These are phyloP conservation scores for Excoecaria cochinchinensis DNA, from an alignment of 345 rosid genomes.

Conservation along the genomic window DNA sequence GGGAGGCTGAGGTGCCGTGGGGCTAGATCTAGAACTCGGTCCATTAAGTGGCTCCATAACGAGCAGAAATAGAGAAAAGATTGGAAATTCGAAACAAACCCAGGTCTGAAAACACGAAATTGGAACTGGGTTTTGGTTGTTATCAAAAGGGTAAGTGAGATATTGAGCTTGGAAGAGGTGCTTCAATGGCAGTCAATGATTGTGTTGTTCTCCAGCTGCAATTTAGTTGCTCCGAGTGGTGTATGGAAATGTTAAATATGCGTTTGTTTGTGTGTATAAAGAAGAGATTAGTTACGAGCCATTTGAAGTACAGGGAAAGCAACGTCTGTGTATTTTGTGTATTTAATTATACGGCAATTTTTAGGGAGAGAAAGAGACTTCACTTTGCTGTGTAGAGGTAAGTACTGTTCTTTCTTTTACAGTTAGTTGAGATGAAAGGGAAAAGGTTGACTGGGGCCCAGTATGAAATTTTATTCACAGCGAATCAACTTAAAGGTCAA, in stretches of 20 bases:
- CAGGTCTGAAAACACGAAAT: background rate
- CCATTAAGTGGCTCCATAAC: constrained; percentile 48
- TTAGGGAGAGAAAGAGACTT: background rate
- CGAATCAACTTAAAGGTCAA: background rate
- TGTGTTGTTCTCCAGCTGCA: background rate
- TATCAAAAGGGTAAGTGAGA: background rate
- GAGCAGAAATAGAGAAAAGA: background rate
- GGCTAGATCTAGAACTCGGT: constrained; percentile 45
- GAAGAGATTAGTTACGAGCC: background rate
- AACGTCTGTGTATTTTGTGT: background rate
- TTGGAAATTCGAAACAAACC: background rate
- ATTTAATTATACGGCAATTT: constrained; percentile 6
- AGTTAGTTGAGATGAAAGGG: constrained; percentile 23
- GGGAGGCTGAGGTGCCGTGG: constrained; percentile 19
- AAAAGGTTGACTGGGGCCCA: constrained; percentile 16
- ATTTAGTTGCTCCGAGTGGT: background rate
- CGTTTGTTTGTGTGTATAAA: background rate
- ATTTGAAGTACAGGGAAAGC: constrained; percentile 9
- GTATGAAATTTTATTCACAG: background rate
- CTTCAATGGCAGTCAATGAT: constrained; percentile 11
- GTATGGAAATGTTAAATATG: background rate
- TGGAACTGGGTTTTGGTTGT: background rate
- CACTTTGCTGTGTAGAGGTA: too few species aligned
- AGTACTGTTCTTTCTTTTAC: constrained; percentile 16
- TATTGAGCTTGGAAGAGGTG: background rate